Base-by-base conservation (phyloP, 331 rosid genomes). In the Acacia concinna region DNA sequence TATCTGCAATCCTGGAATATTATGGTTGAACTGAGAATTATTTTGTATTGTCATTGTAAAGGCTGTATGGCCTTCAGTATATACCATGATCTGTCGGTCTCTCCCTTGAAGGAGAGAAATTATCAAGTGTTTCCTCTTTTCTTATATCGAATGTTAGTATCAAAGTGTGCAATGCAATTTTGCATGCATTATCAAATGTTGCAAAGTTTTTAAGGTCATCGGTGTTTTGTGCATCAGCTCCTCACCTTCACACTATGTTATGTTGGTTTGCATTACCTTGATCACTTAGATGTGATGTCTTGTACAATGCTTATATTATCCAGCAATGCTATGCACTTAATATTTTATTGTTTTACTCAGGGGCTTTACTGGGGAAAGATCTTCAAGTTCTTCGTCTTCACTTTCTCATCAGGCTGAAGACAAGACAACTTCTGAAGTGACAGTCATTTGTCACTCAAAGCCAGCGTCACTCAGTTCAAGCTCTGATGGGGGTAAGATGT, bases 391-490 rank as follows among this genome's bases (percentile, higher is more conserved):
- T 35, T 18, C 83, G 66, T 84, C 78, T 51, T 81, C 83, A 17
- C 89, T 80, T 77, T 77, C 80, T 57, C 83, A 81, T 82, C 89
- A 71, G 40, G 83, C 82, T 69, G 94, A 91, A 78, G 91, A 85
- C 86, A 93, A 89, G 85, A 79, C 79, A 79, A 76, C 85, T 15
- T 86, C 86, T 13, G 97, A 93, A 76, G 87, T 83, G 82, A 91
- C 85, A 13, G 93, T 89, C 62, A 87, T 93, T 82, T 93, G 97
- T 86, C 97, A 93, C 88, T 93, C 97, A 52, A 89, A 88, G 69
- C 97, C 97, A 69, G 94, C 97, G 66, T 93, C 97, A 20, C 91
- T 93, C 81, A 91, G 97, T 81, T 93, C 97, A 88, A 93, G 97
- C 84, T 93, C 97, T 18, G 97, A 93, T 57, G 97, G 94, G 41